A percentile compares a stretch with the other conserved stretches of the same genome.
Conservation (phyloP, 805 yeast species). For the Metschnikowia gelsemii region DNA sequence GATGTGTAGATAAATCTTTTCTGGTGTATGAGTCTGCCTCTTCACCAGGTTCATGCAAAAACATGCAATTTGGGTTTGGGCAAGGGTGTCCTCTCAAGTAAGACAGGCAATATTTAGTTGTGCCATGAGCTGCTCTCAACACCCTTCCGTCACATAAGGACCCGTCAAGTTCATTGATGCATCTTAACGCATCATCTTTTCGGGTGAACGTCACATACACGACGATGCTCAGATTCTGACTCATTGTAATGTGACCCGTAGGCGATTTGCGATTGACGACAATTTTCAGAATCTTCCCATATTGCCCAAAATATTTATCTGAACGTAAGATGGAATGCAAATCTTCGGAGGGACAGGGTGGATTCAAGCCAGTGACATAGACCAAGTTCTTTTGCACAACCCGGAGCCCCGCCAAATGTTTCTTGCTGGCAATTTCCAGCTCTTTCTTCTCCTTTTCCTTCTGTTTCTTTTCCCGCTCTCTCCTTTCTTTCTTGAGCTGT, state of each 20-base stretch:
- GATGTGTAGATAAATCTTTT: conserved; percentile 79
- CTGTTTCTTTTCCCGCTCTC: conserved; percentile 79
- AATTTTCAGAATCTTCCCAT: conserved; percentile 90
- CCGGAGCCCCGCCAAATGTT: conserved; percentile 92
- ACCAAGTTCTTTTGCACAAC: conserved; percentile 98
- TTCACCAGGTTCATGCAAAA: conserved; percentile 98
- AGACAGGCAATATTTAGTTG: conserved; percentile 97
- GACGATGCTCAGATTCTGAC: conserved; percentile 74
- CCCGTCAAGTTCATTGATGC: conserved; percentile 91
- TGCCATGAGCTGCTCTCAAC: conserved; percentile 94
- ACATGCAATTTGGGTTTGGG: conserved; percentile 99
- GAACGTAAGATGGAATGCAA: conserved; percentile 78
- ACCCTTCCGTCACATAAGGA: conserved; percentile 88
- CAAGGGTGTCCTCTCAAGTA: conserved; percentile 93
- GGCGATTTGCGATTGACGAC: conserved; percentile 83
- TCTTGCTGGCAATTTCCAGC: conserved; percentile 77
- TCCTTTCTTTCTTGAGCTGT: conserved; percentile 74
- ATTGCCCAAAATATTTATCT: conserved; percentile 97
- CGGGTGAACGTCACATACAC: conserved; percentile 92
- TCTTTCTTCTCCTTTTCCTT: conserved; percentile 90
- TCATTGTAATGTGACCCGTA: conserved; percentile 28
- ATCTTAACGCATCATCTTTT: conserved; percentile 92
- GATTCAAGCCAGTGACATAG: conserved; percentile 92
- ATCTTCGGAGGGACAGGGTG: conserved; percentile 79
- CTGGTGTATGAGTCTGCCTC: conserved; percentile 96